Evolutionary conservation across 2,329 filamentous ascomycete species (phyloP), one percentile per base, ranked within the genome.

Genomic region (Paracoccidioides brasiliensis): DNA sequence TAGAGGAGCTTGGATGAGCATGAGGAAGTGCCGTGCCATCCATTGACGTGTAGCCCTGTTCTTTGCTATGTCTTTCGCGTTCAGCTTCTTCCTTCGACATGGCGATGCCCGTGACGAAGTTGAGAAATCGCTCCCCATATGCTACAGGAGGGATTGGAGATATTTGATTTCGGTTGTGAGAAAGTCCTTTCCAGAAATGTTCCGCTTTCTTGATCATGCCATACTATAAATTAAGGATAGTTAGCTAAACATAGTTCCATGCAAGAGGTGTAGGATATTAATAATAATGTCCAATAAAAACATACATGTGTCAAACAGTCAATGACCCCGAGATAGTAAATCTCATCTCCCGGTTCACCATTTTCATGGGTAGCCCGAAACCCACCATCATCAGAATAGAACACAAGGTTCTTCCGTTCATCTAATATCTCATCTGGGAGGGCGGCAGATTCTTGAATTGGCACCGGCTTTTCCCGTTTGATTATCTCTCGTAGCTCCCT

Each of bases 321-420:
- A 70, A 98, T 98, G 64, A 98, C 94, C 40, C 93, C 94, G 6
- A 98, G 81, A 68, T 98, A 98, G 72, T 98, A 98, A 44, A 98
- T 90, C 72, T 95, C 89, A 55, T 96, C 88, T 1, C 86, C 90
- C 1, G 87, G 82, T 14, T 76, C 74, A 59, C 95, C 86, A 70
- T 95, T 84, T 70, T 96, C 90, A 66, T 96, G 90, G 0, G 93
- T 97, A 10, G 93, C 91, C 62, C 85, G 80, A 71, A 96, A 90
- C 3, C 93, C 93, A 51, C 93, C 93, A 66, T 97, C 91, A 62
- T 97, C 91, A 57, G 85, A 83, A 68, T 95, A 96, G 70, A 97
- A 98, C 61, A 91, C 83, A 62, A 90, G 86, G 53, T 85, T 84
- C 62, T 80, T 83, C 59, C 86, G 80, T 58, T 85, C 83, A 64